Evolutionary conservation across 768 basidiomycete species (phyloP), one percentile per base, ranked within the genome.

Genomic region (Suillus ampliporus): DNA sequence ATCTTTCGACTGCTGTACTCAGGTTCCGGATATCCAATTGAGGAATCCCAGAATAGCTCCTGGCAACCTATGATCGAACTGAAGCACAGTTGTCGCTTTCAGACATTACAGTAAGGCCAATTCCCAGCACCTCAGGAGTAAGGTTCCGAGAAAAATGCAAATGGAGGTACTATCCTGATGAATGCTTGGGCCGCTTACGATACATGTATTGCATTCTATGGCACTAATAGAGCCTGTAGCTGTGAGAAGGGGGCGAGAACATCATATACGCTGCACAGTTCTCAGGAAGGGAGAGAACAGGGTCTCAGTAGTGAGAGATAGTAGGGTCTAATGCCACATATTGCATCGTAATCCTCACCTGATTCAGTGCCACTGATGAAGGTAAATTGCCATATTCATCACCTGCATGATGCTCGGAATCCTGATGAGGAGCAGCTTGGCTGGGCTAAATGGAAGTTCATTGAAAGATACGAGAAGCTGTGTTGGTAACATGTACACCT

Each of bases 291-390:
- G 40, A 48, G 40, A 47, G n/a, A 57, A 28, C 40, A 19, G 47
- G 15, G n/a, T 23, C 56, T 0, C 11, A n/a, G 28, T 21, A 41
- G 9, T 17, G 17, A 58, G 19, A 61, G 31, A n/a, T 3, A 31
- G 13, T 19, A 5, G 23, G 13, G 43, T 65, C 52, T 67, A 51
- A 34, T 26, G 7, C 21, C 43, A 14, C 1, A 31, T 28, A 43
- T n/a, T 7, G 28, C 37, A 11, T 28, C 5, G 14, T 23, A 19
- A 47, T 35, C 31, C 66, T 64, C 40, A 63, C 67, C 65, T 74
- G 74, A 4, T 74, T 74, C 62, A 74, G 40, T n/a, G 59, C 74
- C 0, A 63, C 17, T n/a, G 54, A 44, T 3, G 73, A 67, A 10
- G 73, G 61, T 11, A 64, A 57, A 40, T 31, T 57, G 5, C 63